A percentile compares a stretch with the other conserved stretches of the same genome.
phyloP scores from a whole-genome alignment of 2,329 filamentous ascomycete species.

The Lasiodiplodia gonubiensis region DNA sequence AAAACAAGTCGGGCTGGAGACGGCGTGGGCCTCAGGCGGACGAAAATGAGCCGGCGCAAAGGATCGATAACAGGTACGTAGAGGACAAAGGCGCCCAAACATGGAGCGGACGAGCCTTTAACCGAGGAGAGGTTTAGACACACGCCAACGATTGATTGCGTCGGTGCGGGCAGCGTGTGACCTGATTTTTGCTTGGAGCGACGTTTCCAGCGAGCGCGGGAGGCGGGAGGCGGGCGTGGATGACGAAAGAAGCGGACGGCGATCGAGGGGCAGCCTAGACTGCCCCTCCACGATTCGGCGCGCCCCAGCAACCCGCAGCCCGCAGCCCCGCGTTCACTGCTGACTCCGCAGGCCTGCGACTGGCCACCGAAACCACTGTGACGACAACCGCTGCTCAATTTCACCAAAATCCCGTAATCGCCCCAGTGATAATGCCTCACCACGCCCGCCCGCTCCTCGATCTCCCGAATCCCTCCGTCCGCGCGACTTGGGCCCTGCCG shows the following conservation, averaged over 20 bases:
- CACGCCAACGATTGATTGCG: background rate
- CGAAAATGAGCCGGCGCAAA: conserved; percentile 31
- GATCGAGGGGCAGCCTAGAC: conserved; percentile 7
- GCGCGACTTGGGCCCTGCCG: background rate
- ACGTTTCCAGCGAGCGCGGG: conserved; percentile 2
- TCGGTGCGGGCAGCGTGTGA: conserved; percentile 12
- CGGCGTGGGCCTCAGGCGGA: conserved; percentile 28
- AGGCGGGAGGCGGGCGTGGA: background rate
- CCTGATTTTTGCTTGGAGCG: background rate
- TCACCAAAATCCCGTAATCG: background rate
- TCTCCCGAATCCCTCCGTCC: conserved; percentile 24
- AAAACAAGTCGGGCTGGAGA: conserved; percentile 23
- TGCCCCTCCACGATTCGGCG: background rate
- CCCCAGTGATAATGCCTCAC: conserved; percentile 16
- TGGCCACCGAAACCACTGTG: background rate
- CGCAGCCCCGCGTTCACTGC: conserved; percentile 19
- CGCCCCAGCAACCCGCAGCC: background rate
- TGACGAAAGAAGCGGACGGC: conserved; percentile 12
- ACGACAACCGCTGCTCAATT: conserved; percentile 16
- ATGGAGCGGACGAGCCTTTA: conserved; percentile 22
- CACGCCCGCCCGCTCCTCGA: conserved; percentile 10
- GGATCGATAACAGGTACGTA: conserved; percentile 25
- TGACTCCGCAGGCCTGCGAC: conserved; percentile 20
- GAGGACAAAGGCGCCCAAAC: conserved; percentile 8
- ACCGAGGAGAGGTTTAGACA: conserved; percentile 2